Base-by-base conservation (phyloP, 768 basidiomycete genomes). In the Porpolomopsis calyptriformis region DNA sequence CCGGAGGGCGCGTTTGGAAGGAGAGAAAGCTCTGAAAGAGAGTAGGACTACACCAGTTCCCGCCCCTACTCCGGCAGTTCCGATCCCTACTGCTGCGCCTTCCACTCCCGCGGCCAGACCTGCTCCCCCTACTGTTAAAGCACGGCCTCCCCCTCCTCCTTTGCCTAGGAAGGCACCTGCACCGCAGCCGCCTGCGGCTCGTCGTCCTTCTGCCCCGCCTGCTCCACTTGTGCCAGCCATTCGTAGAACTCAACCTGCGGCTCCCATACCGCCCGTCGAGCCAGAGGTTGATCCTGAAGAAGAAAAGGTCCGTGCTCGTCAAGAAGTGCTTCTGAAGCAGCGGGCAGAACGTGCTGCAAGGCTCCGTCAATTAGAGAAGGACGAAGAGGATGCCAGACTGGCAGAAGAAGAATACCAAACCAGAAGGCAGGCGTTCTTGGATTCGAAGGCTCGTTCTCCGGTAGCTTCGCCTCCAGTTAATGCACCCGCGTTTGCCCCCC, bases 241-340 rank as follows among this genome's bases (percentile, higher is more conserved):
- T 24, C 55, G 57, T 25, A 46, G 49, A 1, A 48, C 50, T 8
- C 46, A 41, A 27, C 53, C 52, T 3, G 50, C 52, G 10, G 47
- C 59, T 7, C 55, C 64, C n/a, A 49, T 55, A 24, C 51, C 57
- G 43, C 57, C 63, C 1, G 57, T 59, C 4, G 67, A 48, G 18
- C 74, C 73, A 2, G 65, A 72, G 47, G 71, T 81, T 36, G 90
- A 94, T 52, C 78, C 78, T 0, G 89, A 91, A 59, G 93, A 96
- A 50, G 77, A 73, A 36, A 71, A 66, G 12, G 58, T 96, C 8
- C 73, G 72, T 45, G 76, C 71, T 10, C 75, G 83, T 10, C 85
- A 91, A 59, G 84, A 75, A 49, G 75, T 73, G 2, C 56, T 91
- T n/a, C 70, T 71, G 41, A 84, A 82, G 59, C 80, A 80, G 50